Evolutionary conservation across 305 asterid genomes (phyloP).

Genomic region (Fraxinus latifolia): DNA sequence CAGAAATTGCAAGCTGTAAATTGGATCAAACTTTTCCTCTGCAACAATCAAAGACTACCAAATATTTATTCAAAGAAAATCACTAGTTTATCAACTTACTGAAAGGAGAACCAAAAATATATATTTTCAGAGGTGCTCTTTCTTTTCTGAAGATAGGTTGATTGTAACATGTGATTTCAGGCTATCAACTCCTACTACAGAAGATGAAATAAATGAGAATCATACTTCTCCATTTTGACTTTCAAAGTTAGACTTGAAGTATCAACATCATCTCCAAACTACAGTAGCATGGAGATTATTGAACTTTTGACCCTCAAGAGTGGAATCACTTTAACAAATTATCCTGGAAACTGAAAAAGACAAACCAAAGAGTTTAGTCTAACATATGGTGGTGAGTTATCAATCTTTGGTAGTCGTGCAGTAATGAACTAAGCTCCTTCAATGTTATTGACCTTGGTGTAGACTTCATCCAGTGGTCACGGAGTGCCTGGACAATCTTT

Average conservation of each 20-base stretch:
- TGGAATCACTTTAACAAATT: background rate
- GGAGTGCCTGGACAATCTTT: slow-evolving; percentile 43
- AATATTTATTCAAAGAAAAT: background rate
- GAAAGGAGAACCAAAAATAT: background rate
- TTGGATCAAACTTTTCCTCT: slow-evolving; percentile 58
- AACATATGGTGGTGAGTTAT: slow-evolving; percentile 61
- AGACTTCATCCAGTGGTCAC: slow-evolving; percentile 71
- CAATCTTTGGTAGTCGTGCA: slow-evolving; percentile 75
- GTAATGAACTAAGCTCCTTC: slow-evolving; percentile 80
- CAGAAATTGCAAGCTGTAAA: slow-evolving; percentile 41
- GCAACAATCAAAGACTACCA: slow-evolving; percentile 30
- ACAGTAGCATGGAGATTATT: background rate
- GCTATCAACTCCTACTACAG: background rate
- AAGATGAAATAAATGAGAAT: background rate
- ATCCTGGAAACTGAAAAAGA: background rate
- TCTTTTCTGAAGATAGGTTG: background rate
- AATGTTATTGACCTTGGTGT: slow-evolving; percentile 57
- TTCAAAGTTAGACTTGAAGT: background rate
- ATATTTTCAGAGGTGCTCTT: background rate
- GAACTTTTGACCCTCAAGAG: background rate
- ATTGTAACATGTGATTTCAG: background rate
- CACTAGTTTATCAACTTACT: background rate
- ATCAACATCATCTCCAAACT: background rate
- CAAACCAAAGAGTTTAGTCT: slow-evolving; percentile 33
- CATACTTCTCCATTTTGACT: background rate